Percentiles rank a stretch among this genome's conserved stretches.
Evolutionary conservation across 225 moss, liverwort and hornwort genomes (phyloP).

Genomic region (Bryoerythrophyllum caledonicum): DNA sequence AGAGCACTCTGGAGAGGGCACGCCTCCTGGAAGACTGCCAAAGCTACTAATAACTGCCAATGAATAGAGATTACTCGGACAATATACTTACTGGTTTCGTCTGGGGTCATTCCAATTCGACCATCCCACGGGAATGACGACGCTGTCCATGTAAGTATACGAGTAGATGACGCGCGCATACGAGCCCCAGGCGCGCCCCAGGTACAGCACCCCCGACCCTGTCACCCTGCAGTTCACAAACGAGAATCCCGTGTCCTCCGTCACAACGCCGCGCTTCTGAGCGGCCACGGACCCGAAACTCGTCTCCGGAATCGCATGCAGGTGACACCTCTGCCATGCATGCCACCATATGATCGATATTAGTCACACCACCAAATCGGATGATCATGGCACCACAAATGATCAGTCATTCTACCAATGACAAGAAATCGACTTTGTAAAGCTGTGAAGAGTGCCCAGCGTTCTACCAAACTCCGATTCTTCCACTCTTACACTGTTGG

Average conservation of each 20-base stretch:
- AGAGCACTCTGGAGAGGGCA: too few relatives aligned
- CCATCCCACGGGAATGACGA: slow-evolving; percentile 34
- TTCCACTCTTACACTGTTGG: neutral
- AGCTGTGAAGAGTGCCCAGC: too few relatives aligned
- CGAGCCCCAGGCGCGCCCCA: slow-evolving; percentile 59
- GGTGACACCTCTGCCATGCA: slow-evolving; percentile 30
- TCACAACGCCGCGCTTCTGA: slow-evolving; percentile 22
- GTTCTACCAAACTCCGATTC: neutral
- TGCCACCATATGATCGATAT: too few relatives aligned
- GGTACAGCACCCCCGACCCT: slow-evolving; percentile 37
- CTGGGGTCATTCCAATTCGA: slow-evolving; percentile 44
- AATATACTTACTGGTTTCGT: slow-evolving; percentile 34
- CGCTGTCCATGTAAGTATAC: slow-evolving; percentile 45
- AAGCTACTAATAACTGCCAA: too few relatives aligned
- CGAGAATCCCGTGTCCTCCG: slow-evolving; percentile 45
- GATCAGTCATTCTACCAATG: neutral
- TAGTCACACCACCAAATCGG: too few relatives aligned
- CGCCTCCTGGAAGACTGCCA: too few relatives aligned
- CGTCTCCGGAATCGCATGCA: slow-evolving; percentile 35
- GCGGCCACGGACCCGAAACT: slow-evolving; percentile 41
- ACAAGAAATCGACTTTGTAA: too few relatives aligned
- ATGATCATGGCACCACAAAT: too few relatives aligned
- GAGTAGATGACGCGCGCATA: slow-evolving; percentile 46
- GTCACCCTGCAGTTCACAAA: slow-evolving; percentile 44
- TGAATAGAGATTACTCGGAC: too few relatives aligned